Percentiles rank a stretch among this genome's conserved stretches.
Conservation (phyloP, 805 yeast genomes). For the Metschnikowia henanensis region DNA sequence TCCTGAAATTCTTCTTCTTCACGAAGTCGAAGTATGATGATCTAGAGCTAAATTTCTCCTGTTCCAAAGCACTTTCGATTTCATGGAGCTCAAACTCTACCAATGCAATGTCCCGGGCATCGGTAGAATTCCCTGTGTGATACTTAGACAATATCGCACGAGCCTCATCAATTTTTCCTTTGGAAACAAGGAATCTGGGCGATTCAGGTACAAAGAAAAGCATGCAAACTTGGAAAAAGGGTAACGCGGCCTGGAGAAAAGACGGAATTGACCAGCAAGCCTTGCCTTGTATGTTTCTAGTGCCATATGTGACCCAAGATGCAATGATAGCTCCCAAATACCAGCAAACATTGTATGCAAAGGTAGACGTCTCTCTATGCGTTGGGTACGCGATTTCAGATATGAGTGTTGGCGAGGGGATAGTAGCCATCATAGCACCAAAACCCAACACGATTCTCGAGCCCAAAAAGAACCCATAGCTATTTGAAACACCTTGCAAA, state of each 20-base stretch:
- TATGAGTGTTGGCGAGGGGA: constrained; percentile 48
- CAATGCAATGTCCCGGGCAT: constrained; percentile 19
- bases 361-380: constrained; percentile 28
- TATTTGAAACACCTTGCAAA: constrained; percentile 37
- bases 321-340: constrained; percentile 55
- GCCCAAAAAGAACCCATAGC: constrained; percentile 37
- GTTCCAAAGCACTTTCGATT: constrained; percentile 30
- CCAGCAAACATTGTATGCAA: constrained; percentile 53
- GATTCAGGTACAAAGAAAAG: constrained; percentile 44
- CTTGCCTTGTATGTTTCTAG: constrained; percentile 24
- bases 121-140: constrained; percentile 41
- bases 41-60: constrained; percentile 34
- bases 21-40: constrained; percentile 41
- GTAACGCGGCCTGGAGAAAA: constrained; percentile 48
- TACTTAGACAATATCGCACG: constrained; percentile 36
- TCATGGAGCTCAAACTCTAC: constrained; percentile 27
- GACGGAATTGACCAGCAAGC: constrained; percentile 57
- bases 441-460: constrained; percentile 50
- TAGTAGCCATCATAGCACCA: constrained; percentile 43
- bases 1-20: constrained; percentile 38
- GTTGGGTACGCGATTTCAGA: constrained; percentile 52
- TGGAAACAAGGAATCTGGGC: constrained; percentile 45
- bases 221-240: constrained; percentile 36
- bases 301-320: constrained; percentile 52
- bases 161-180: constrained; percentile 45